phyloP scores from a whole-genome alignment of 2,329 filamentous ascomycete genomes.

The Talaromyces sp. region DNA sequence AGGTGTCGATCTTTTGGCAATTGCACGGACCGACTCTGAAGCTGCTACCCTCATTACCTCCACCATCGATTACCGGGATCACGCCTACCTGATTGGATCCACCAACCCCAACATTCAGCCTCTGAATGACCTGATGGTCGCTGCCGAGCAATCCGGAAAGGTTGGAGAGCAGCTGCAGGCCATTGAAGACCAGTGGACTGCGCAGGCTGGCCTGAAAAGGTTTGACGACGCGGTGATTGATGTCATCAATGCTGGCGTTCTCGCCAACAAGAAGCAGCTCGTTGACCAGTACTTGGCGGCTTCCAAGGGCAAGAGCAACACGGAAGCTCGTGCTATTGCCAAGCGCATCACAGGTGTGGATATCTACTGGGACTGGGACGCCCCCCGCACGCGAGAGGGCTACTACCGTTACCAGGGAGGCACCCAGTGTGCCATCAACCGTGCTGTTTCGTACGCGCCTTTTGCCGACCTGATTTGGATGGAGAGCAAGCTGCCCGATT shows the following conservation, averaged over 20 bases:
- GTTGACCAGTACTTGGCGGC: slow-evolving; percentile 61
- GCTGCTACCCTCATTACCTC: slow-evolving; percentile 95
- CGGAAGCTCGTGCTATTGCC: slow-evolving; percentile 74
- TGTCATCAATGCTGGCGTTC: slow-evolving; percentile 64
- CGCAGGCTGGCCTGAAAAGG: slow-evolving; percentile 72
- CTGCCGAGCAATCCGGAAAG: slow-evolving; percentile 78
- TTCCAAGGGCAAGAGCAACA: slow-evolving; percentile 77
- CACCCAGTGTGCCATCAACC: slow-evolving; percentile 83
- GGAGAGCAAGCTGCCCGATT: slow-evolving; percentile 97
- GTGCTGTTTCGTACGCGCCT: slow-evolving; percentile 84
- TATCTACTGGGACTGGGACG: slow-evolving; percentile 90
- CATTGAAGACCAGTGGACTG: slow-evolving; percentile 84
- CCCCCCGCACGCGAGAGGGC: slow-evolving; percentile 86
- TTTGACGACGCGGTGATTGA: slow-evolving; percentile 87
- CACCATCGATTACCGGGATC: slow-evolving; percentile 92
- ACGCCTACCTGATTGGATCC: slow-evolving; percentile 82
- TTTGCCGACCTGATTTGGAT: slow-evolving; percentile 98
- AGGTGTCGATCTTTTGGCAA: slow-evolving; percentile 78
- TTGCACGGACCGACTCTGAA: slow-evolving; percentile 95
- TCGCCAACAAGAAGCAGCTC: slow-evolving; percentile 61
- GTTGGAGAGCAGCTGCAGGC: slow-evolving; percentile 72
- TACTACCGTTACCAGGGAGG: slow-evolving; percentile 92
- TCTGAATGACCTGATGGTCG: slow-evolving; percentile 84
- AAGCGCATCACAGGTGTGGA: slow-evolving; percentile 71
- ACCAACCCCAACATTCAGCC: slow-evolving; percentile 82